phyloP scores from a whole-genome alignment of 1,139 yeast genomes.

The Meyerozyma elateridarum region DNA sequence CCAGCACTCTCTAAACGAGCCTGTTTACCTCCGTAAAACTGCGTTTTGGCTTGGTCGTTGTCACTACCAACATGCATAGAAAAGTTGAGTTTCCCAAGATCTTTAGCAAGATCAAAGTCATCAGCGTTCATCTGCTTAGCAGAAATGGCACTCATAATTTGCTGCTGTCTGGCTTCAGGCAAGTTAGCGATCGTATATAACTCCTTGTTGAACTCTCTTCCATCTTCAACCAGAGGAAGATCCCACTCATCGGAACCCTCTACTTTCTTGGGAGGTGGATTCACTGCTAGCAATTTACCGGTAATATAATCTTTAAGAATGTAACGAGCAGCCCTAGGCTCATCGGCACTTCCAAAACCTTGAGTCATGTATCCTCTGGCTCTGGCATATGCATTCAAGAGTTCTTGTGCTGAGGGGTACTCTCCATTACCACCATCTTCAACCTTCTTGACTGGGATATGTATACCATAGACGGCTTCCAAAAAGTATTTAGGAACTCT shows the following conservation, averaged over 20 bases:
- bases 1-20: conserved; percentile 76
- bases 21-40: conserved; percentile 72
- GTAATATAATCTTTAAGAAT: conserved; percentile 91
- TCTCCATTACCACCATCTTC: conserved; percentile 88
- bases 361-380: conserved; percentile 98
- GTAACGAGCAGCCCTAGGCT: conserved; percentile 89
- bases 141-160: conserved; percentile 58
- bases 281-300: conserved; percentile 80
- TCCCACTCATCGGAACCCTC: conserved; percentile 39
- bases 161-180: conserved; percentile 71
- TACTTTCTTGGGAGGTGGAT: conserved; percentile 73
- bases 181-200: conserved; percentile 60
- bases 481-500: conserved; percentile 84
- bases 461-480: conserved; percentile 93
- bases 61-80: conserved; percentile 62
- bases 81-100: conserved; percentile 68
- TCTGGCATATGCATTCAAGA: conserved; percentile 88
- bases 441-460: conserved; percentile 64
- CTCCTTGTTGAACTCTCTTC: conserved; percentile 64
- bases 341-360: conserved; percentile 96
- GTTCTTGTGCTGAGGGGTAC: conserved; percentile 81
- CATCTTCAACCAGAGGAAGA: conserved; percentile 40
- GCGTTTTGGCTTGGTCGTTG: conserved; percentile 27
- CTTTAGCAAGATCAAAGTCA: conserved; percentile 62
- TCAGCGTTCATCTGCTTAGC: conserved; percentile 47